A percentile compares a stretch with the other conserved stretches of the same genome.
phyloP scores from a whole-genome alignment of 2,329 filamentous ascomycete species.

The Pseudogymnoascus sp. region DNA sequence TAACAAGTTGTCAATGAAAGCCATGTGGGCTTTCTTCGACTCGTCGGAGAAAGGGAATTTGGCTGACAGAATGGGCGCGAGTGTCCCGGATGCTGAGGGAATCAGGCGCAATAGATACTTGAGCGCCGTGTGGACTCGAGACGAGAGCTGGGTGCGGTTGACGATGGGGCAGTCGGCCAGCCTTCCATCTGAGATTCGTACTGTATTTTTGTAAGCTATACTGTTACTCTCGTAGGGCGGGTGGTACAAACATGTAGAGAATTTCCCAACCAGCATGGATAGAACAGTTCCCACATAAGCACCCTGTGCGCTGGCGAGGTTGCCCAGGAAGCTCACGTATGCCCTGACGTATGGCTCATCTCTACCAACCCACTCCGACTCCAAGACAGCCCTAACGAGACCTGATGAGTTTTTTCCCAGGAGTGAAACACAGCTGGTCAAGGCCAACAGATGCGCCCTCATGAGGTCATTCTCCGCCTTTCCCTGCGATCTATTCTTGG shows the following conservation, averaged over 20 bases:
- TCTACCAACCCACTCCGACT: constrained; percentile 56
- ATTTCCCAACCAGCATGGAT: constrained; percentile 71
- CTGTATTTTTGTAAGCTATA: constrained; percentile 29
- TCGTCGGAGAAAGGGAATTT: constrained; percentile 74
- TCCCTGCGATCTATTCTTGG: constrained; percentile 14
- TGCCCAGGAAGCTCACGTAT: constrained; percentile 60
- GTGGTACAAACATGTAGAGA: constrained; percentile 44
- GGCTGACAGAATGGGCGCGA: constrained; percentile 57
- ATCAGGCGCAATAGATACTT: constrained; percentile 72
- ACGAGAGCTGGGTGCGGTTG: constrained; percentile 54
- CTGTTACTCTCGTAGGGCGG: constrained; percentile 23
- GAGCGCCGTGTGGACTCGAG: constrained; percentile 67
- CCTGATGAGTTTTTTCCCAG: constrained; percentile 51
- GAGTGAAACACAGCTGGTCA: constrained; percentile 52
- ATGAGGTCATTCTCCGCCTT: constrained; percentile 39
- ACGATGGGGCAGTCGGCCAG: constrained; percentile 45
- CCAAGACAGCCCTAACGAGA: constrained; percentile 50
- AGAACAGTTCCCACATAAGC: constrained; percentile 68
- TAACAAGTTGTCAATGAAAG: constrained; percentile 82
- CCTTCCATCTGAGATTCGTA: constrained; percentile 31
- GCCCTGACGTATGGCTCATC: constrained; percentile 57
- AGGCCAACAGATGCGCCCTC: constrained; percentile 52
- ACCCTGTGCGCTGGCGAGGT: constrained; percentile 74
- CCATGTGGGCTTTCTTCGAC: constrained; percentile 67
- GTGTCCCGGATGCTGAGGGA: constrained; percentile 64